Evolutionary conservation across 257 asterid genomes (phyloP).

Genomic region (Verbascum thapsus): DNA sequence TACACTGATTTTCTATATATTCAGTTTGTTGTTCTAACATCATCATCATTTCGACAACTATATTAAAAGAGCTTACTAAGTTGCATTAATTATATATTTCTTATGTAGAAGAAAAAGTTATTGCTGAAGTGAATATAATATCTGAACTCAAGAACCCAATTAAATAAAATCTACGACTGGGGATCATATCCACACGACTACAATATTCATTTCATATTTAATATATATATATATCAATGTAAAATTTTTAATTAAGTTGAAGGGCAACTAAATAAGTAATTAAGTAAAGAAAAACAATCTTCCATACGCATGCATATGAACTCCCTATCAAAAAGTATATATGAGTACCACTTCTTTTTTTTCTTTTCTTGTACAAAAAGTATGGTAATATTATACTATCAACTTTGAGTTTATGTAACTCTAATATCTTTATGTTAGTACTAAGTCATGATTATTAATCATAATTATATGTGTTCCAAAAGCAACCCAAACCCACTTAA

Average conservation of each 20-base stretch:
- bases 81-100: background rate
- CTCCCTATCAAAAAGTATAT: slow-evolving; percentile 23
- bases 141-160: slow-evolving; percentile 12
- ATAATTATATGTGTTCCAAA: slow-evolving; percentile 1
- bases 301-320: slow-evolving; percentile 8
- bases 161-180: background rate
- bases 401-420: slow-evolving; percentile 37
- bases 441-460: slow-evolving; percentile 24
- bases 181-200: background rate
- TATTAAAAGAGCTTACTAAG: background rate
- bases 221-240: background rate
- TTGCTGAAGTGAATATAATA: slow-evolving; percentile 24
- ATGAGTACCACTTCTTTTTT: background rate
- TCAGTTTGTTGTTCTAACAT: background rate
- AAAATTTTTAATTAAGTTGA: background rate
- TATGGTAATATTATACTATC: slow-evolving; percentile 12
- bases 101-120: background rate
- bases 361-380: background rate
- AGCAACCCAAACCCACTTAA: slow-evolving; percentile 23
- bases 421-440: slow-evolving; percentile 26
- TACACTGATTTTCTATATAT: background rate
- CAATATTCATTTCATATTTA: background rate
- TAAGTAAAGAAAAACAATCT: slow-evolving; percentile 29
- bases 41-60: no score
- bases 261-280: background rate